phyloP scores from a whole-genome alignment of 495 filamentous ascomycete genomes.

The Chlorociboria aeruginascens region DNA sequence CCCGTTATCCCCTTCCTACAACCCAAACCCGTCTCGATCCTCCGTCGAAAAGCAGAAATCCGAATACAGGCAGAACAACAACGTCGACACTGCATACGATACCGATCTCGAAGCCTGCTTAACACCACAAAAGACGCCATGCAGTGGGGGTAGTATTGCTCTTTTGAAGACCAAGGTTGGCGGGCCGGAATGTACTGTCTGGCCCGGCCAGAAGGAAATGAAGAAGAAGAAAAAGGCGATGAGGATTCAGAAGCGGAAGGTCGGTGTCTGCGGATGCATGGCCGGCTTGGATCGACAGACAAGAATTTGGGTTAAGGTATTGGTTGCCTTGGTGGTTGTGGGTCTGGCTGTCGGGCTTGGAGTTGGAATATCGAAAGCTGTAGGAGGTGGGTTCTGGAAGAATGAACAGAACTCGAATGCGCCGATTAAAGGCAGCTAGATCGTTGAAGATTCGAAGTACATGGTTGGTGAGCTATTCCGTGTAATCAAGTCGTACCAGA shows the following conservation, averaged over 20 bases:
- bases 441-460: neutral
- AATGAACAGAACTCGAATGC: neutral
- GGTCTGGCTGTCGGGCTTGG: constrained; percentile 48
- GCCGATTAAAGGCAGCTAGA: neutral
- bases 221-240: constrained; percentile 16
- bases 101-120: constrained; percentile 24
- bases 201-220: constrained; percentile 20
- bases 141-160: constrained; percentile 14
- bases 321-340: constrained; percentile 43
- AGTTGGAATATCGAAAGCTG: constrained; percentile 47
- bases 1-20: constrained; percentile 49
- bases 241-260: constrained; percentile 17
- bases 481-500: no score
- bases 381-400: constrained; percentile 47
- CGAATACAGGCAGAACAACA: constrained; percentile 26
- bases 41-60: constrained; percentile 34
- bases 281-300: constrained; percentile 34
- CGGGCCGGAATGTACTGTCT: constrained; percentile 28
- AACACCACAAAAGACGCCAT: constrained; percentile 7
- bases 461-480: neutral
- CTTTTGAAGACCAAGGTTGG: constrained; percentile 18
- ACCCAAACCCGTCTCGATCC: constrained; percentile 35
- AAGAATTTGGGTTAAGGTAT: constrained; percentile 36
- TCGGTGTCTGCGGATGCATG: constrained; percentile 19
- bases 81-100: constrained; percentile 16